phyloP scores from a whole-genome alignment of 1,139 yeast genomes.

The Hansenula sp. region DNA sequence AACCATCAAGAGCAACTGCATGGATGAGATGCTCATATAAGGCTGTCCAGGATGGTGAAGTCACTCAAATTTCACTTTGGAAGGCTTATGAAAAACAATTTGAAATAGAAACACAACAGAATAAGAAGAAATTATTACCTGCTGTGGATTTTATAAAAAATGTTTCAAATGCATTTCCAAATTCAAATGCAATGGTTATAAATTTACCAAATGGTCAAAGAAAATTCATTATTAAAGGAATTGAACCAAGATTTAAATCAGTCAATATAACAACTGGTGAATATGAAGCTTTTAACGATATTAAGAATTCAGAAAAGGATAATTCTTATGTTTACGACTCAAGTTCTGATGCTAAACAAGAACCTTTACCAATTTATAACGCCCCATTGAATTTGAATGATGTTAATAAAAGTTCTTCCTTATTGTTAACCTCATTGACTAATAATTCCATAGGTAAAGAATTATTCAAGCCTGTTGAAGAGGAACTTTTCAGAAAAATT shows the following conservation, averaged over 20 bases:
- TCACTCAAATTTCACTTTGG: constrained; percentile 95
- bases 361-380: constrained; percentile 9
- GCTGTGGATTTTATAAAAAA: constrained; percentile 97
- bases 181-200: constrained; percentile 91
- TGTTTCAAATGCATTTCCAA: constrained; percentile 87
- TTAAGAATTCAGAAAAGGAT: constrained; percentile 18
- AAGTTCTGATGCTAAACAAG: constrained; percentile 13
- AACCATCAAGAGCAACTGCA: constrained; percentile 88
- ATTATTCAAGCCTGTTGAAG: constrained; percentile 26
- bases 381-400: constrained; percentile 28
- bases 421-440: constrained; percentile 29
- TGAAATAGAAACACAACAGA: constrained; percentile 42
- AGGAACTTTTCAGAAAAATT: constrained; percentile 25
- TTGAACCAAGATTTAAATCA: constrained; percentile 58
- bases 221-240: constrained; percentile 89
- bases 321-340: neutral
- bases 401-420: constrained; percentile 32
- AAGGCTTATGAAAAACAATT: constrained; percentile 90
- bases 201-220: constrained; percentile 56
- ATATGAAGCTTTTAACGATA: constrained; percentile 20
- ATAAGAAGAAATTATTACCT: constrained; percentile 63
- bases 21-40: constrained; percentile 95
- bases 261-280: constrained; percentile 37
- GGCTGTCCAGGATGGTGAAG: constrained; percentile 73
- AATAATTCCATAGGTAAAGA: constrained; percentile 27